These are phyloP conservation scores for Spongospora subterranea DNA, from an alignment of 208 protist genomes.

Conservation along the genomic window DNA sequence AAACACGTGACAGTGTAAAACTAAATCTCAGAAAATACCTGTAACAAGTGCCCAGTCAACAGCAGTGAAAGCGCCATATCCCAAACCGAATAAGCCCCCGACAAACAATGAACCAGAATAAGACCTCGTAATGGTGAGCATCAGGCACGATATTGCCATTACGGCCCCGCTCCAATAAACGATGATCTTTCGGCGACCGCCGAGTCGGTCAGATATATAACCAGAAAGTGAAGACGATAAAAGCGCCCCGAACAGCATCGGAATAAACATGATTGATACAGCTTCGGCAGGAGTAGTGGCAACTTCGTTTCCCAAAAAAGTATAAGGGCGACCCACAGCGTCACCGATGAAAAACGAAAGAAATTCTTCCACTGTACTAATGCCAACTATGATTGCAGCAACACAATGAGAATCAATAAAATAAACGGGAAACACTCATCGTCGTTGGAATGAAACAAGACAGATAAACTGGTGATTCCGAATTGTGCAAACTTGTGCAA, in stretches of 20 bases:
- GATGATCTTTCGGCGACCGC: conserved; percentile 20
- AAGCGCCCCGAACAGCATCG: conserved; percentile 28
- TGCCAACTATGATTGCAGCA: background rate
- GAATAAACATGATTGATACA: conserved; percentile 52
- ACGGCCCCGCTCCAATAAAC: background rate
- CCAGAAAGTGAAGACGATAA: background rate
- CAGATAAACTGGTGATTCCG: too few relatives aligned
- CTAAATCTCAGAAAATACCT: background rate
- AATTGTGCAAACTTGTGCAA: background rate
- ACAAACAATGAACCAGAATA: background rate
- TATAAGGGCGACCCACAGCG: background rate
- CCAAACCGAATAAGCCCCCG: background rate
- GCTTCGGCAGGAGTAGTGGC: conserved; percentile 32
- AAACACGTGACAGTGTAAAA: background rate
- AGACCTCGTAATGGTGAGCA: background rate
- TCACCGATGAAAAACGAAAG: conserved; percentile 18
- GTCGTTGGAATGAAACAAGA: background rate
- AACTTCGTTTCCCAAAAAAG: background rate
- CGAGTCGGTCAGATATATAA: background rate
- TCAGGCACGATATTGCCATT: background rate
- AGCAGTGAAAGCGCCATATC: conserved; percentile 48
- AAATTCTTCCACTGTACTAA: conserved; percentile 42
- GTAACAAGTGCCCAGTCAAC: conserved; percentile 42
- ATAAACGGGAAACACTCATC: background rate
- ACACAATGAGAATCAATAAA: background rate